These are phyloP conservation scores for Neocatenulostroma microsporum DNA, from an alignment of 2,329 filamentous ascomycete genomes.

Conservation along the genomic window DNA sequence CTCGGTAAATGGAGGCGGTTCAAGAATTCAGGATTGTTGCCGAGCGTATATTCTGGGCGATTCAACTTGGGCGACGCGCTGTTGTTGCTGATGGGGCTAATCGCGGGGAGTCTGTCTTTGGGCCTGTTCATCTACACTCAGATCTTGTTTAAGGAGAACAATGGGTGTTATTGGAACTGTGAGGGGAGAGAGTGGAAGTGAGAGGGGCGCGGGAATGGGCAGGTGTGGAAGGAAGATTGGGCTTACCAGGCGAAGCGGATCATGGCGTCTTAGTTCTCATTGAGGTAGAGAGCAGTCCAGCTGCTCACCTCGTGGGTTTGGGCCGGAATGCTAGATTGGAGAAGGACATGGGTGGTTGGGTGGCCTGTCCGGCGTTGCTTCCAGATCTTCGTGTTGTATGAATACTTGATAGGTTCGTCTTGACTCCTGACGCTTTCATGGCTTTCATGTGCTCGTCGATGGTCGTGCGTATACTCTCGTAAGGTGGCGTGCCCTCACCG, in stretches of 20 bases:
- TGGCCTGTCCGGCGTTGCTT: not conserved
- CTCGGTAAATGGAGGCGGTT: no score
- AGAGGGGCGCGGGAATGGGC: no score
- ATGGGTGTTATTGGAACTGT: slow-evolving; percentile 1
- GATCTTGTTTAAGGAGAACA: not conserved
- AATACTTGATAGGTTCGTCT: not conserved
- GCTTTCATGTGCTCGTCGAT: slow-evolving; percentile 25
- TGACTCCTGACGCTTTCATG: not conserved
- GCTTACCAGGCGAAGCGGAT: no score
- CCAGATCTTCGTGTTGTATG: no score
- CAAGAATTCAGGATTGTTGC: no score
- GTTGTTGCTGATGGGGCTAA: not conserved
- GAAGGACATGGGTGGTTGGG: slow-evolving; percentile 1
- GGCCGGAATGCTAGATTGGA: slow-evolving; percentile 6
- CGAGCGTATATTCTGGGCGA: no score
- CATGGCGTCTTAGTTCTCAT: no score
- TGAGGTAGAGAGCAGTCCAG: no score
- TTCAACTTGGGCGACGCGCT: not conserved
- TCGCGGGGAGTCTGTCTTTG: not conserved
- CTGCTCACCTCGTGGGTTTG: slow-evolving; percentile 3
- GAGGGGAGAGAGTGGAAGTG: no score
- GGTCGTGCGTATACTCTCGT: slow-evolving; percentile 23
- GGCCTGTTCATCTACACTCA: not conserved
- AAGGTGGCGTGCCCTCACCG: slow-evolving; percentile 26
- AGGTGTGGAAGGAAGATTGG: no score